Evolutionary conservation across 148 eudicot genomes (phyloP).

Genomic region (Selenicereus undatus): DNA sequence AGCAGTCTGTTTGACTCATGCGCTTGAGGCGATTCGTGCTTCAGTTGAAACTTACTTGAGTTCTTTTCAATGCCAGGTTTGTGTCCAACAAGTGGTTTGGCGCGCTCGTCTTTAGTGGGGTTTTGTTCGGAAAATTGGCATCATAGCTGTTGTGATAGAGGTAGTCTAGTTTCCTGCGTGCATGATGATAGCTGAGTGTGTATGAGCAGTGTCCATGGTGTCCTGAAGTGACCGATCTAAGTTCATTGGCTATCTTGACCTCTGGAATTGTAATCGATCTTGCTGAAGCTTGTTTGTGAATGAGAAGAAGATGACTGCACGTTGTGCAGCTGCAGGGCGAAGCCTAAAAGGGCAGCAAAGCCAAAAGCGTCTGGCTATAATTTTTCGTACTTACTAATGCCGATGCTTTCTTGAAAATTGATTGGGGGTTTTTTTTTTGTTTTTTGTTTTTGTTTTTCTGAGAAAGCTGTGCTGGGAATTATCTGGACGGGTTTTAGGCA

Average conservation of each 20-base stretch:
- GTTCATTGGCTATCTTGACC: background rate
- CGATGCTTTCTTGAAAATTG: background rate
- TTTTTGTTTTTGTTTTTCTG: background rate
- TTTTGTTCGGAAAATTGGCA: slow-evolving; percentile 56
- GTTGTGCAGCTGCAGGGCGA: background rate
- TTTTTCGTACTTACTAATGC: background rate
- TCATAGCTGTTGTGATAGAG: slow-evolving; percentile 26
- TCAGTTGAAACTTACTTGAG: slow-evolving; percentile 9
- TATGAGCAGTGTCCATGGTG: background rate
- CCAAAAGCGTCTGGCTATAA: no score
- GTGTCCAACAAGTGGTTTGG: slow-evolving; percentile 89
- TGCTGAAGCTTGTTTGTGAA: background rate
- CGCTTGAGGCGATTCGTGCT: background rate
- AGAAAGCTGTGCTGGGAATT: no score
- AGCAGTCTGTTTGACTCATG: background rate
- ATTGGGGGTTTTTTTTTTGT: no score
- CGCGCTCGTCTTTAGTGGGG: slow-evolving; percentile 62
- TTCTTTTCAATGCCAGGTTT: slow-evolving; percentile 42
- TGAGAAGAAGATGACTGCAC: background rate
- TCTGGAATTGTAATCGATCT: background rate
- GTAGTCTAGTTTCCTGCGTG: slow-evolving; percentile 9
- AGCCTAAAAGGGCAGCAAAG: background rate
- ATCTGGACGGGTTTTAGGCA: background rate
- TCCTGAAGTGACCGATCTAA: background rate
- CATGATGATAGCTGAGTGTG: background rate